These are phyloP conservation scores for Penicillium alfredii DNA, from an alignment of 495 filamentous ascomycete genomes.

Conservation along the genomic window DNA sequence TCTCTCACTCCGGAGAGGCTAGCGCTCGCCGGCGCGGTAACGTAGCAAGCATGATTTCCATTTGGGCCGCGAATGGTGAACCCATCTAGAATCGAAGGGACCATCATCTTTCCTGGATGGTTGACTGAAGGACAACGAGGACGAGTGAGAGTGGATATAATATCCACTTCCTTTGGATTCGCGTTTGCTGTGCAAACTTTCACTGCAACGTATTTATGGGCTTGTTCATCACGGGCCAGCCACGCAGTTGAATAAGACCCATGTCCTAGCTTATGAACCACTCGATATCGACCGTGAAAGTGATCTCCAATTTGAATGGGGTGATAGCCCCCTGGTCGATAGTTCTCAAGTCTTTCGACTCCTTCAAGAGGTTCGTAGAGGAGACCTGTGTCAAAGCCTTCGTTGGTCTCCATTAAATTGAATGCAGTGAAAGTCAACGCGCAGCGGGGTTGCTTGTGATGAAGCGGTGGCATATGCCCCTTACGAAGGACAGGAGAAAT, in stretches of 20 bases:
- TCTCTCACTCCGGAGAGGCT: conserved; percentile 29
- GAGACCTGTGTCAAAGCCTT: conserved; percentile 8
- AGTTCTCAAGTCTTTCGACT: conserved; percentile 27
- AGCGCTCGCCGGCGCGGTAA: conserved; percentile 21
- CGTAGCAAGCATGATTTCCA: conserved; percentile 37
- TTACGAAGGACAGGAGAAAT: conserved; percentile 7
- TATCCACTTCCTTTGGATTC: conserved; percentile 20
- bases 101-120: conserved; percentile 16
- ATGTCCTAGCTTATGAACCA: conserved; percentile 32
- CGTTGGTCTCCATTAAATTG: conserved; percentile 14
- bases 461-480: conserved; percentile 5
- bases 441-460: conserved; percentile 10
- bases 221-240: conserved; percentile 25
- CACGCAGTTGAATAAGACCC: conserved; percentile 30
- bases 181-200: conserved; percentile 30
- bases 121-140: conserved; percentile 5
- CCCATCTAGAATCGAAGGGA: conserved; percentile 34
- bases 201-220: conserved; percentile 25
- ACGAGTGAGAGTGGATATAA: conserved; percentile 14
- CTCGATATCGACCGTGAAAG: conserved; percentile 29
- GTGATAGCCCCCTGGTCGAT: conserved; percentile 30
- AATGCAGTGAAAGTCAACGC: conserved; percentile 15
- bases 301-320: conserved; percentile 29
- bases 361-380: conserved; percentile 26
- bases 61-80: conserved; percentile 41